phyloP scores from a whole-genome alignment of 225 moss, liverwort and hornwort species.

The Sphagnum tenellum region DNA sequence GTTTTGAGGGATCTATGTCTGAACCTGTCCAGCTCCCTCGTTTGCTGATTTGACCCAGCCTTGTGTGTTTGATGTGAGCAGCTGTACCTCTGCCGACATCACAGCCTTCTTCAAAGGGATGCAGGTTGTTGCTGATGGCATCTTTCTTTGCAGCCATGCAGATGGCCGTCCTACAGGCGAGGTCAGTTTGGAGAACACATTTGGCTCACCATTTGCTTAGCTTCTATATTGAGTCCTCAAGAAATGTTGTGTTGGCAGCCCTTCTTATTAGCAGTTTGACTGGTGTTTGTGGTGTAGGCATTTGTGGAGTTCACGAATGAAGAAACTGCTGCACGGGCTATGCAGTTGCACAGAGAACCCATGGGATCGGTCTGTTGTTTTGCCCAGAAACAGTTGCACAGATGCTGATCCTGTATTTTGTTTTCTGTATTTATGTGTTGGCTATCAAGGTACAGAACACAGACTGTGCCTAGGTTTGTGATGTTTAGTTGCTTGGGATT shows the following conservation, averaged over 20 bases:
- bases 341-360: constrained; percentile 99
- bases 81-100: constrained; percentile 98
- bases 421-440: no score
- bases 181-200: constrained; percentile 25
- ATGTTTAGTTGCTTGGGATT: background rate
- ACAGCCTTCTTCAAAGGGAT: constrained; percentile 99
- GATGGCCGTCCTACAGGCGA: constrained; percentile 99
- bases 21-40: no score
- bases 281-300: constrained; percentile 28
- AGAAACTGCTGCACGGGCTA: constrained; percentile 96
- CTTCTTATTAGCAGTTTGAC: no score
- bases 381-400: no score
- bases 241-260: constrained; percentile 4
- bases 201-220: background rate
- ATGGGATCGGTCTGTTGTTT: constrained; percentile 84
- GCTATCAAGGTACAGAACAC: no score
- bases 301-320: constrained; percentile 95
- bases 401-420: no score
- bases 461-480: no score
- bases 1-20: no score
- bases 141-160: constrained; percentile 96
- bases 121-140: constrained; percentile 97
- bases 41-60: no score
- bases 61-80: constrained; percentile 25
- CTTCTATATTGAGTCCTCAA: background rate